Evolutionary conservation across 495 filamentous ascomycete genomes (phyloP).

Genomic region (Darksidea phi): DNA sequence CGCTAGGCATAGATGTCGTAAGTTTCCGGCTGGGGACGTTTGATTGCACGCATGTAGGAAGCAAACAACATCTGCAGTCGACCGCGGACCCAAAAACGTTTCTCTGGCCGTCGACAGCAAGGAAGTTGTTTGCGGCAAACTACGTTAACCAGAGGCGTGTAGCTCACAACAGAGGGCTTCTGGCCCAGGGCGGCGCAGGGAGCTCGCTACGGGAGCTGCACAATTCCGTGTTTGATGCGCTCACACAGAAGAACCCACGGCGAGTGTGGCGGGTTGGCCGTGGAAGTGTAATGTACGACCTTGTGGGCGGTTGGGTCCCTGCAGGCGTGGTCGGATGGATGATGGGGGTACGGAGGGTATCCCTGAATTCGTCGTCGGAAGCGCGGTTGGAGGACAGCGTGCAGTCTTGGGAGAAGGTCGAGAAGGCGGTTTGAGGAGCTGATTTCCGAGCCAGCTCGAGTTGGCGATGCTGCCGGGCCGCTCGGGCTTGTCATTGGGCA

Average conservation of each 20-base stretch:
- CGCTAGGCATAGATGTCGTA: slow-evolving; percentile 70
- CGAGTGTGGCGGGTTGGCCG: slow-evolving; percentile 71
- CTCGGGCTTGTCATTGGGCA: background rate
- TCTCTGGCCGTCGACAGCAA: slow-evolving; percentile 34
- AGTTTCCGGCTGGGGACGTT: slow-evolving; percentile 87
- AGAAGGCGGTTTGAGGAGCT: slow-evolving; percentile 21
- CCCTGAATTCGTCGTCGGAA: slow-evolving; percentile 30
- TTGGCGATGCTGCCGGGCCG: background rate
- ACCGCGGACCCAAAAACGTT: slow-evolving; percentile 35
- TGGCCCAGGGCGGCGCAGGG: slow-evolving; percentile 55
- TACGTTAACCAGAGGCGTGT: slow-evolving; percentile 51
- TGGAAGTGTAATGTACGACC: slow-evolving; percentile 77
- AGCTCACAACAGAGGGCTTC: slow-evolving; percentile 46
- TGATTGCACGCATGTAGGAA: slow-evolving; percentile 54
- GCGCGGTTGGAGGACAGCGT: slow-evolving; percentile 38
- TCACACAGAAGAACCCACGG: slow-evolving; percentile 55
- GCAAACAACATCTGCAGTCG: slow-evolving; percentile 44
- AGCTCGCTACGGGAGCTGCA: slow-evolving; percentile 73
- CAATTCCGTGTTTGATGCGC: slow-evolving; percentile 81
- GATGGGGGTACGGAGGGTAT: slow-evolving; percentile 67
- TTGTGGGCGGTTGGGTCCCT: slow-evolving; percentile 84
- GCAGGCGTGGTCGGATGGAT: slow-evolving; percentile 79
- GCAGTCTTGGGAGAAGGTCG: slow-evolving; percentile 44
- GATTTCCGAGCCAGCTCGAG: slow-evolving; percentile 15
- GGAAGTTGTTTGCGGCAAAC: slow-evolving; percentile 45